Base-by-base conservation (phyloP, 805 yeast genomes). In the Lachancea sp. region DNA sequence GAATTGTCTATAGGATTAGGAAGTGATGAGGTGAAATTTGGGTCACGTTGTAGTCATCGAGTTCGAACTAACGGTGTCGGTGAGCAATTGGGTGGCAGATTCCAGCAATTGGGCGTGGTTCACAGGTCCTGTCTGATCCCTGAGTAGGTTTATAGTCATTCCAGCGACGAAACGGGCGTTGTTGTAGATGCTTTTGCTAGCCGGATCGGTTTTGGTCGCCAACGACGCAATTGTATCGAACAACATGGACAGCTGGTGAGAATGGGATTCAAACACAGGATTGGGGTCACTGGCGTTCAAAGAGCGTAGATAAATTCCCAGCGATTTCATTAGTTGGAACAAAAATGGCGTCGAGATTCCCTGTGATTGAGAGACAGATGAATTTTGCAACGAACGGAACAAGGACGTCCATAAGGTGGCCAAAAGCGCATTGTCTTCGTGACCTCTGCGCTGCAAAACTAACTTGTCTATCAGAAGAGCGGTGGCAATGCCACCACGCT, bases 101-200 rank as follows among this genome's bases (percentile, higher is more conserved):
- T 35, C 42, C 19, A 30, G 29, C 13, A 58, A 32, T 15, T 45
- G 19, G 5, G 36, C n/a, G 34, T 58, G 57, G 15, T 50, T 46
- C 4, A 43, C 27, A 6, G 58, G 48, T 34, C 52, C 30, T 1
- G 39, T 20, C 9, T 40, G 40, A 9, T 42, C 36, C 2, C 46
- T 40, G 16, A 38, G 40, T 20, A 44, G 33, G 22, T 44, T 35
- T 8, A 56, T 12, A 8, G 57, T 27, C 55, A 59, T 57, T 1
- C 64, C 61, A 2, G 65, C 55, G 10, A 61, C 52, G 48, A 58
- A 64, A 31, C 54, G 52, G 15, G 58, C 60, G 38, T 64, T 64
- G 49, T 64, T 62, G 25, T 45, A 43, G 4, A 52, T 55, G 38
- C 64, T 57, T 47, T 47, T 49, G 37, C 61, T 54, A 11, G 57